These are phyloP conservation scores for Fusarium zealandicum DNA, from an alignment of 2,329 filamentous ascomycete species.

Conservation along the genomic window DNA sequence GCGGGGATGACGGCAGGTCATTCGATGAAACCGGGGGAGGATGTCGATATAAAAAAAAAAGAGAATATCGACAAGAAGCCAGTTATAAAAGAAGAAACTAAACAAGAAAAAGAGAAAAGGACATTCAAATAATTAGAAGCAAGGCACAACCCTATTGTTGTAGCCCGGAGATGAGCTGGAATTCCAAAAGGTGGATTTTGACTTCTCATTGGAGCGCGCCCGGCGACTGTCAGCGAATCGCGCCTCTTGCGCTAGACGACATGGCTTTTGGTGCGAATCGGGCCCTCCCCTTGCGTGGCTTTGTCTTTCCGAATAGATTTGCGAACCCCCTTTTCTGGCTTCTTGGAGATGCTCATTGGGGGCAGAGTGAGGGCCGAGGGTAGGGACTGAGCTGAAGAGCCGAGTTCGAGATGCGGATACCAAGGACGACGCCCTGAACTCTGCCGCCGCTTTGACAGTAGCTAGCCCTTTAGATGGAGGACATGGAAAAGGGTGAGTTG, in stretches of 20 bases:
- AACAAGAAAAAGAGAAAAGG: conserved; percentile 7
- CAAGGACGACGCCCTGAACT: too few relatives aligned
- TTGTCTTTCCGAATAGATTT: conserved; percentile 21
- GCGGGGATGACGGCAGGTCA: conserved; percentile 26
- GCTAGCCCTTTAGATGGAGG: too few relatives aligned
- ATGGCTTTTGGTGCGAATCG: conserved; percentile 34
- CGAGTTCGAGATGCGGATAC: too few relatives aligned
- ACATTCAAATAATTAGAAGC: too few relatives aligned
- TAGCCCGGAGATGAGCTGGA: conserved; percentile 35
- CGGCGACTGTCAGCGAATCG: conserved; percentile 38
- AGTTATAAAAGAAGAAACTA: not conserved
- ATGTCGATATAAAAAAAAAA: not conserved
- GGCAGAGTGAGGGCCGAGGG: too few relatives aligned
- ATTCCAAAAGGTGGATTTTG: conserved; percentile 34
- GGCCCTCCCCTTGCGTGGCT: conserved; percentile 17
- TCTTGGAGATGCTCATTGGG: conserved; percentile 36
- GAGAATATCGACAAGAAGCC: not conserved
- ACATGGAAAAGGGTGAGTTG: too few relatives aligned
- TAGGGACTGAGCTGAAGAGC: too few relatives aligned
- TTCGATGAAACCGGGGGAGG: not conserved
- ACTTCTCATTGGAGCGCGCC: conserved; percentile 37
- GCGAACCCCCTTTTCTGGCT: conserved; percentile 15
- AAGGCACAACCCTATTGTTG: conserved; percentile 14
- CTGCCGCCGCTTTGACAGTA: too few relatives aligned
- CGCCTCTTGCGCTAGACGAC: conserved; percentile 33